Evolutionary conservation across 345 rosid genomes (phyloP).

Genomic region (Populus deltoides): DNA sequence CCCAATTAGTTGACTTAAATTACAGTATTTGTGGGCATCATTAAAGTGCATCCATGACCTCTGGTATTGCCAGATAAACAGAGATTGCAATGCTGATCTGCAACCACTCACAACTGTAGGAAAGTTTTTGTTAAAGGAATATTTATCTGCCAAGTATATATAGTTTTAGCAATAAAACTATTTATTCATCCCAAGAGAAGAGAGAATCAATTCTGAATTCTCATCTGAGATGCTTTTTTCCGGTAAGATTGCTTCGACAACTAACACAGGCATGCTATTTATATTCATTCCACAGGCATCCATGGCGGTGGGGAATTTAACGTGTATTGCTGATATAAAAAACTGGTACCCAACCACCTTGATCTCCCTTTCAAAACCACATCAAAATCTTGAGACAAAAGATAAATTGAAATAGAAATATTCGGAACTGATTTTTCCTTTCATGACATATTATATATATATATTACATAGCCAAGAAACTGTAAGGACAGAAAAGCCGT

Average conservation of each 20-base stretch:
- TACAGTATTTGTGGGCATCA: no score
- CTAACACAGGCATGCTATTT: no score
- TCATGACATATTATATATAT: not conserved
- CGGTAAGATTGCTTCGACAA: not conserved
- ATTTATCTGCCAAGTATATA: no score
- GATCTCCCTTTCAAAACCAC: not conserved
- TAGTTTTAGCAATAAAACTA: no score
- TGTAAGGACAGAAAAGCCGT: slow-evolving; percentile 1
- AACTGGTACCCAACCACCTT: not conserved
- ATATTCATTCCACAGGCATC: not conserved
- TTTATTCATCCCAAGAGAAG: no score
- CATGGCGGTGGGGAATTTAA: not conserved
- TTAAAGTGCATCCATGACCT: no score
- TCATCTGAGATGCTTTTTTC: not conserved
- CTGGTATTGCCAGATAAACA: no score
- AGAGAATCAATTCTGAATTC: not conserved
- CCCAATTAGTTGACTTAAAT: no score
- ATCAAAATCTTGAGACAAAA: not conserved
- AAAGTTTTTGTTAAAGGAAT: no score
- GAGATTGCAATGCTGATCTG: no score
- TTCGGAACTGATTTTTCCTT: not conserved
- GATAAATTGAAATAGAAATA: not conserved
- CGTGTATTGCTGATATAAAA: no score
- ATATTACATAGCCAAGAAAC: not conserved
- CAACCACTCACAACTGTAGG: no score